Base-by-base conservation (phyloP, 2,329 filamentous ascomycete genomes). In the Ceratocystis smalleyi region DNA sequence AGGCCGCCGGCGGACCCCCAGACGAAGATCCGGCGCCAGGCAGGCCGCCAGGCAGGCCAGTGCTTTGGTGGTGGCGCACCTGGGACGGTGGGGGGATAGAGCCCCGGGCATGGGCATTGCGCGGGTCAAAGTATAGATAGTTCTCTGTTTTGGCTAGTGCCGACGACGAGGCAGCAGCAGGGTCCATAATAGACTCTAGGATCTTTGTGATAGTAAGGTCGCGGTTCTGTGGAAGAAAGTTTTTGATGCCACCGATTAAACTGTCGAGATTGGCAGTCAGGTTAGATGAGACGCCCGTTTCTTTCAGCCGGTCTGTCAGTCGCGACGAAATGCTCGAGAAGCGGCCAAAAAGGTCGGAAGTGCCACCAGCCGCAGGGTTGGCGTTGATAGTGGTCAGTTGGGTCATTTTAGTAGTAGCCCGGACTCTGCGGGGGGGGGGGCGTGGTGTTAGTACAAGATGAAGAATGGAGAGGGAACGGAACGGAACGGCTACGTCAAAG, bases 131-230 rank as follows among this genome's bases (percentile, higher is more conserved):
- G 79, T 96, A 99, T 35, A 97, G 83, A 71, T 96, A 99, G 70
- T 89, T 87, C 73, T 99, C 94, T 1, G 94, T 97, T 78, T 96
- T 97, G 67, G 90, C 88, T 68, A 99, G 94, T 30, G 94, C 94
- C 30, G 88, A 92, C 5, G 89, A 92, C 3, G 89, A 90, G 2
- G 94, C 92, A 10, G 90, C 84, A 57, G 89, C 82, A 0, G 94
- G 94, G 71, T 99, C 94, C 92, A 99, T 99, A 71, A 99, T 86
- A 1, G 90, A 95, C 74, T 99, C 94, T 49, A 94, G 92, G 72
- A 99, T 96, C 76, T 97, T 97, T 65, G 95, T 99, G 63, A 99
- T 83, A 0, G 94, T 97, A 8, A 97, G 82, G 72, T 99, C 95
- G 70, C 91, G 90, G 76, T 99, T 95, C 15, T 85, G 89, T 0